These are phyloP conservation scores for Phialophora chinensis DNA, from an alignment of 2,329 filamentous ascomycete genomes.

Conservation along the genomic window DNA sequence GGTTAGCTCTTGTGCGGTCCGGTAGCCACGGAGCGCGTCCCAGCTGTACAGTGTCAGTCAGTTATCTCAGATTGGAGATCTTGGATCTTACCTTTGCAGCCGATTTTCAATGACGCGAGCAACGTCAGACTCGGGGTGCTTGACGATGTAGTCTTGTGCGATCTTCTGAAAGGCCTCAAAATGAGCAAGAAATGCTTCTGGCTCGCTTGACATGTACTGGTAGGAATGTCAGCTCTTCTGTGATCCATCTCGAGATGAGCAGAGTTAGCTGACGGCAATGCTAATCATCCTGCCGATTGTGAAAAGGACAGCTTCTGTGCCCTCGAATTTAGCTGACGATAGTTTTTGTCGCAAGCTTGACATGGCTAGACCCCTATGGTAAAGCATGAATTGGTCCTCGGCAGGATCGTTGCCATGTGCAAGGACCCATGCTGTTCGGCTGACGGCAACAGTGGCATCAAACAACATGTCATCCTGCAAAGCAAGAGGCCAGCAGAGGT, in stretches of 20 bases:
- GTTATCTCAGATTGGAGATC: neutral
- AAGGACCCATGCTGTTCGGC: constrained; percentile 24
- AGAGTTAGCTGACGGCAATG: constrained; percentile 21
- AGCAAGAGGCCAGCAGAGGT: constrained; percentile 33
- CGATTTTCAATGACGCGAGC: constrained; percentile 24
- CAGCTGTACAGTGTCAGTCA: constrained; percentile 17
- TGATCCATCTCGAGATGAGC: neutral
- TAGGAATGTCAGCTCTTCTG: constrained; percentile 5
- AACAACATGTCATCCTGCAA: constrained; percentile 33
- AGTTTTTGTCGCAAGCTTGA: constrained; percentile 22
- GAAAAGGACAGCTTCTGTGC: constrained; percentile 25
- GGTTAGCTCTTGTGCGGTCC: constrained; percentile 17
- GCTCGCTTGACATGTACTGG: constrained; percentile 32
- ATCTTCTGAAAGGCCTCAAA: constrained; percentile 25
- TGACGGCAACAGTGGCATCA: constrained; percentile 30
- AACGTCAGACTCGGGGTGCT: constrained; percentile 22
- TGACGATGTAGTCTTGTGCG: constrained; percentile 20
- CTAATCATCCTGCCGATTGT: constrained; percentile 29
- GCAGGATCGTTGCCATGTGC: constrained; percentile 17
- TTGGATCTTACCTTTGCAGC: constrained; percentile 15
- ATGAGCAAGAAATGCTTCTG: constrained; percentile 27
- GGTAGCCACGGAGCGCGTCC: constrained; percentile 25
- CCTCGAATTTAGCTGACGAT: neutral
- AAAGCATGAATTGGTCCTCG: constrained; percentile 28
- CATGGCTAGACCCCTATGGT: constrained; percentile 26